phyloP scores from a whole-genome alignment of 139 green algal species.

The Closterium sp. region DNA sequence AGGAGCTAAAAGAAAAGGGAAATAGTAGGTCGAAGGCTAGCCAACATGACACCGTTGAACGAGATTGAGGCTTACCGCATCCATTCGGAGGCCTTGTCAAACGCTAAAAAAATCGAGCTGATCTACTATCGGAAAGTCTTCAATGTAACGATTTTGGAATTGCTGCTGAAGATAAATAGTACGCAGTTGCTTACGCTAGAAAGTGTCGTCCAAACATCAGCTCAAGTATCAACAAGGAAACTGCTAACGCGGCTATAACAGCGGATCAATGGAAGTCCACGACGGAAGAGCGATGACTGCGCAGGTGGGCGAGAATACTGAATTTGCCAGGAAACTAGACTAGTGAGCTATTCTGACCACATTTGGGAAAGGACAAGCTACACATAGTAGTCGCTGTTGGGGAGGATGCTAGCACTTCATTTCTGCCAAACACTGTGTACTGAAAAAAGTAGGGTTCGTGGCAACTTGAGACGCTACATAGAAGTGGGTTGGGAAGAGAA shows the following conservation, averaged over 20 bases:
- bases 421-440: too few species aligned
- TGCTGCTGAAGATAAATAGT: too few species aligned
- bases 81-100: background rate
- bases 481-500: too few species aligned
- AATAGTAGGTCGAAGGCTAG: background rate
- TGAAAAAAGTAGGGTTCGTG: too few species aligned
- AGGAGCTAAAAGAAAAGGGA: background rate
- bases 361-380: background rate
- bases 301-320: background rate
- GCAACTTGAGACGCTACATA: too few species aligned
- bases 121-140: background rate
- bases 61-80: background rate
- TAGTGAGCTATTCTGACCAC: background rate
- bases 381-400: background rate
- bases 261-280: too few species aligned
- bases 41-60: background rate
- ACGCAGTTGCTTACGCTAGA: too few species aligned
- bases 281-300: background rate
- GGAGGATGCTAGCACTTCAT: too few species aligned
- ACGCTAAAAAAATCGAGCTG: background rate
- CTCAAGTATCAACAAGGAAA: too few species aligned
- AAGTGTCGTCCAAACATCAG: too few species aligned
- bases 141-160: too few species aligned
- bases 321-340: background rate
- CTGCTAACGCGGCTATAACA: too few species aligned